Evolutionary conservation across 257 asterid species (phyloP).

Genomic region (Solanum arcanum): DNA sequence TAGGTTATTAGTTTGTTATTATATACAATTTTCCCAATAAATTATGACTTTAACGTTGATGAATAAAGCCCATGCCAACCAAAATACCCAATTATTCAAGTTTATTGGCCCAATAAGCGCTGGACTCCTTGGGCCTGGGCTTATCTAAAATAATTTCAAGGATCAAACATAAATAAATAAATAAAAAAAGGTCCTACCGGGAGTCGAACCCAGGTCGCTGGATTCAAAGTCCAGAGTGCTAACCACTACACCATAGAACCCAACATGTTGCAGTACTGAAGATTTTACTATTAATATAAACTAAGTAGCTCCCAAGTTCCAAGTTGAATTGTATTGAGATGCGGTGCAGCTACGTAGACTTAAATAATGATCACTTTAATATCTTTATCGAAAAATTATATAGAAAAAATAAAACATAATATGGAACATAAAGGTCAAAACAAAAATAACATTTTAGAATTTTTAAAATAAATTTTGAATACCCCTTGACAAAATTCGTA

Average conservation of each 20-base stretch:
- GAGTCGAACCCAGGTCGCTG: constrained; percentile 99
- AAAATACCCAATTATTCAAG: background rate
- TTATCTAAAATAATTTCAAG: background rate
- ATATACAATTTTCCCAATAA: too few species aligned
- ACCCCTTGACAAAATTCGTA: background rate
- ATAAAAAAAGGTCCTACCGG: constrained; percentile 70
- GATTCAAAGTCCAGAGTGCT: constrained; percentile 99
- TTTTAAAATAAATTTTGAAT: too few species aligned
- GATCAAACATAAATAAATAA: background rate
- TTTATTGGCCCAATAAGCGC: background rate
- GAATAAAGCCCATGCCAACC: background rate
- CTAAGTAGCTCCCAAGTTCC: background rate
- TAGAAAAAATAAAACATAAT: too few species aligned
- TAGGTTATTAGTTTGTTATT: too few species aligned
- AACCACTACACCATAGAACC: constrained; percentile 79
- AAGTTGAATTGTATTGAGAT: background rate
- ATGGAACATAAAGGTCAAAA: background rate
- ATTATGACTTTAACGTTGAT: background rate
- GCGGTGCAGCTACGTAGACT: background rate
- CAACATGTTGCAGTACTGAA: rapidly evolving
- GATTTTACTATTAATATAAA: rapidly evolving
- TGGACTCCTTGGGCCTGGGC: background rate
- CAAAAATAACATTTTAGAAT: too few species aligned
- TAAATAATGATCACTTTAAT: too few species aligned
- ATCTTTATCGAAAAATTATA: too few species aligned